A percentile compares a stretch with the other conserved stretches of the same genome.
These are phyloP conservation scores for Coniochaeta sp. DNA, from an alignment of 2,329 filamentous ascomycete species.

Conservation along the genomic window DNA sequence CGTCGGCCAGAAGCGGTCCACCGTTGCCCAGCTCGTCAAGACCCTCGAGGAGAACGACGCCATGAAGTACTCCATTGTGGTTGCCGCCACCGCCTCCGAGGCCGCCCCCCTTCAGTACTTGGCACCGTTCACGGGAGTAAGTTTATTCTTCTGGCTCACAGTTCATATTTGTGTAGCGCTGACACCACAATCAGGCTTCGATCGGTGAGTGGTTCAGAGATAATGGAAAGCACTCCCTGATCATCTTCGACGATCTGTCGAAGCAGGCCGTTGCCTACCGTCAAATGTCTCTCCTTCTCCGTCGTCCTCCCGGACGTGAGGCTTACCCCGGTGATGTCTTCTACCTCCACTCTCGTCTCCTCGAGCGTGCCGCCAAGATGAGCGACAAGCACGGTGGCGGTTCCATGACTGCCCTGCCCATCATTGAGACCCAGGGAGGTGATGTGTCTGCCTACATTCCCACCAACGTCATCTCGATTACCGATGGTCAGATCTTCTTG, in stretches of 20 bases:
- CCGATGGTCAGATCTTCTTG: slow-evolving; percentile 99
- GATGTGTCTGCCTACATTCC: slow-evolving; percentile 99
- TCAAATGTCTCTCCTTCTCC: slow-evolving; percentile 97
- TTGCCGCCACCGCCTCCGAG: slow-evolving; percentile 95
- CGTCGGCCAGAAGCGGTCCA: slow-evolving; percentile 98
- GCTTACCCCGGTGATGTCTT: slow-evolving; percentile 98
- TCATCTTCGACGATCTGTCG: slow-evolving; percentile 91
- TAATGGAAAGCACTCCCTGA: slow-evolving; percentile 77
- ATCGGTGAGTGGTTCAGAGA: slow-evolving; percentile 73
- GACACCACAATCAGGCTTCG: too few relatives aligned
- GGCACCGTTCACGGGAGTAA: slow-evolving; percentile 76
- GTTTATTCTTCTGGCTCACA: too few relatives aligned
- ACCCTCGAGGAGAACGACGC: slow-evolving; percentile 99
- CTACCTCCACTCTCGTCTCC: slow-evolving; percentile 98
- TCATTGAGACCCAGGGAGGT: slow-evolving; percentile 99
- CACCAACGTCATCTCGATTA: slow-evolving; percentile 99
- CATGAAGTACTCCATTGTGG: slow-evolving; percentile 94
- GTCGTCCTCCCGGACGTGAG: slow-evolving; percentile 97
- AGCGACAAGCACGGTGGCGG: slow-evolving; percentile 91
- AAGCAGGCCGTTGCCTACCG: slow-evolving; percentile 98
- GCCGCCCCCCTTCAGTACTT: slow-evolving; percentile 88
- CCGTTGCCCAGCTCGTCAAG: slow-evolving; percentile 98
- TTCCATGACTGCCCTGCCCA: slow-evolving; percentile 91
- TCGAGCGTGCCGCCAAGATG: slow-evolving; percentile 99
- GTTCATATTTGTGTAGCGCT: too few relatives aligned